Conservation (phyloP, 805 yeast species). For the Grigorovia yakushimaensis region DNA sequence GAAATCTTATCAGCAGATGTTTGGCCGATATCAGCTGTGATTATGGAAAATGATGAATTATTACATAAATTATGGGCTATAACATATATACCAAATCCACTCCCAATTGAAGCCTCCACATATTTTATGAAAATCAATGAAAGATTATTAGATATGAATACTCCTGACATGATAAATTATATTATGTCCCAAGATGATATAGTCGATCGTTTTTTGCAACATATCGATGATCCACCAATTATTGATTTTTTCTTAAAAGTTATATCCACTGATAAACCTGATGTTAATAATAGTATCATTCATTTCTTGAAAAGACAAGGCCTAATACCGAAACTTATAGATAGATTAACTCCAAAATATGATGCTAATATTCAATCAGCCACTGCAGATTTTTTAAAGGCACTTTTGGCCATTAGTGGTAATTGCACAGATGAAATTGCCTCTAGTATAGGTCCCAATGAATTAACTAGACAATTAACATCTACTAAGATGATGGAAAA, state of each 20-base stretch:
- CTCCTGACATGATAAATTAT: slow-evolving; percentile 66
- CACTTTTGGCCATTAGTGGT: slow-evolving; percentile 87
- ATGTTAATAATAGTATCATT: slow-evolving; percentile 77
- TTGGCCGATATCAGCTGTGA: slow-evolving; percentile 86
- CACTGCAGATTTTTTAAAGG: slow-evolving; percentile 90
- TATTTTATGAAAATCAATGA: slow-evolving; percentile 89
- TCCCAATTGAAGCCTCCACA: slow-evolving; percentile 70
- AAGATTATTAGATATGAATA: slow-evolving; percentile 78
- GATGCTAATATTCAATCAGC: slow-evolving; percentile 77
- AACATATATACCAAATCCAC: slow-evolving; percentile 55
- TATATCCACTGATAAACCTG: slow-evolving; percentile 88
- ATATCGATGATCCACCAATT: slow-evolving; percentile 85
- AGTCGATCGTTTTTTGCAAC: slow-evolving; percentile 72
- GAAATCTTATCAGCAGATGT: slow-evolving; percentile 87
- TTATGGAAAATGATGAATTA: slow-evolving; percentile 62
- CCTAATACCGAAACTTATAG: slow-evolving; percentile 62
- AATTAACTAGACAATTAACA: slow-evolving; percentile 81
- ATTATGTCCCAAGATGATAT: slow-evolving; percentile 57
- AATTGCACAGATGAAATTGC: slow-evolving; percentile 80
- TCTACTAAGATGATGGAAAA: slow-evolving; percentile 57
- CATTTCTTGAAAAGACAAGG: slow-evolving; percentile 63
- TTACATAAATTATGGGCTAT: slow-evolving; percentile 71
- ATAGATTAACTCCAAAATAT: slow-evolving; percentile 57
- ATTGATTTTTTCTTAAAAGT: slow-evolving; percentile 88
- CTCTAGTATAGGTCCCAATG: slow-evolving; percentile 93